These are phyloP conservation scores for Sarocladium kiliense DNA, from an alignment of 2,329 filamentous ascomycete species.

Conservation along the genomic window DNA sequence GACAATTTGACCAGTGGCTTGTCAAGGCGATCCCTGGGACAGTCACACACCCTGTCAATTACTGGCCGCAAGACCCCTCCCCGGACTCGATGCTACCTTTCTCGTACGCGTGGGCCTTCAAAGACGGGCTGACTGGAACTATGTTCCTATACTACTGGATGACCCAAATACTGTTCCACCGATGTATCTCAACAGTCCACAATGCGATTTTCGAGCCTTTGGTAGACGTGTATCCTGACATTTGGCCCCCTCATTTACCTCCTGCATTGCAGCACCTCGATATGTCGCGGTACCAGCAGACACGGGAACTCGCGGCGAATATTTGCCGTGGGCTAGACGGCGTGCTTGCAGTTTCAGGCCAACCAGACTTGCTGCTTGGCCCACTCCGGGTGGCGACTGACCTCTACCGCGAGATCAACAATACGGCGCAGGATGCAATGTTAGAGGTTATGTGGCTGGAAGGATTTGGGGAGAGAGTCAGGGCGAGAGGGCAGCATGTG, in stretches of 20 bases:
- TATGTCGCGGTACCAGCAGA: conserved; percentile 36
- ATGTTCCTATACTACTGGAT: conserved; percentile 51
- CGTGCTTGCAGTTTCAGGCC: conserved; percentile 34
- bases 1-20: conserved; percentile 44
- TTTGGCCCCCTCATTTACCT: conserved; percentile 33
- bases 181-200: conserved; percentile 39
- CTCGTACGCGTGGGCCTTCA: conserved; percentile 38
- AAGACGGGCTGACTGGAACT: conserved; percentile 36
- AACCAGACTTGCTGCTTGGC: conserved; percentile 40
- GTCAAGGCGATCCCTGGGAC: conserved; percentile 16
- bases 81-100: conserved; percentile 33
- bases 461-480: conserved; percentile 33
- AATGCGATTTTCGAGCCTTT: conserved; percentile 36
- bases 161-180: conserved; percentile 42
- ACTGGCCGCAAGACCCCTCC: conserved; percentile 33
- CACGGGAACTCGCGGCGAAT: conserved; percentile 38
- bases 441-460: conserved; percentile 45
- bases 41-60: conserved; percentile 25
- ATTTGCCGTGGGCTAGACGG: conserved; percentile 48
- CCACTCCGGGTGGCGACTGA: conserved; percentile 37
- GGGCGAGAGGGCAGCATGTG: conserved; percentile 35
- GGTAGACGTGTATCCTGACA: conserved; percentile 32
- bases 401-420: conserved; percentile 36
- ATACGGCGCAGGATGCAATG: conserved; percentile 32
- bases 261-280: conserved; percentile 31